Evolutionary conservation across 768 basidiomycete genomes (phyloP).

Genomic region (Rhizopogon roseolus): DNA sequence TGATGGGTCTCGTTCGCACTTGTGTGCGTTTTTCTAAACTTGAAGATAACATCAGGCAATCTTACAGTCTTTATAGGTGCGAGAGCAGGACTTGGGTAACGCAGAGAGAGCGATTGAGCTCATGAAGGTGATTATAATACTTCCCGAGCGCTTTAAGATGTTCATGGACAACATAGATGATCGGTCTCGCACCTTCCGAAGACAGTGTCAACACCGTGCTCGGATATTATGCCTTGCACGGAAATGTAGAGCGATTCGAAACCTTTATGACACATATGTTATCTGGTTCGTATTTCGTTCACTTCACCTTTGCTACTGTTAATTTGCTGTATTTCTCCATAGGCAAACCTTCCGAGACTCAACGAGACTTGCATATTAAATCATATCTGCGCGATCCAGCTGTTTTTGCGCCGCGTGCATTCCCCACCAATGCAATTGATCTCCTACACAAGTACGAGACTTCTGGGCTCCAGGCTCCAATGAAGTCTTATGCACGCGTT

Average conservation of each 20-base stretch:
- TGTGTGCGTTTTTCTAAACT: slow-evolving; percentile 32
- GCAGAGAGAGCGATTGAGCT: slow-evolving; percentile 49
- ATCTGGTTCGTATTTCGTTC: slow-evolving; percentile 31
- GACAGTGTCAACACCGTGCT: slow-evolving; percentile 44
- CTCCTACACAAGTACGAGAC: slow-evolving; percentile 72
- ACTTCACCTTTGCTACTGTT: not conserved
- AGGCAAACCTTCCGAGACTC: slow-evolving; percentile 41
- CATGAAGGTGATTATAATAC: slow-evolving; percentile 39
- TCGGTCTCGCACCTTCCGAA: slow-evolving; percentile 37
- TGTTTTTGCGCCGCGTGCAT: slow-evolving; percentile 22
- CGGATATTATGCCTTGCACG: slow-evolving; percentile 40
- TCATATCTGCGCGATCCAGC: slow-evolving; percentile 39
- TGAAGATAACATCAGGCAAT: not conserved
- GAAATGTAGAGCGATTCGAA: slow-evolving; percentile 44
- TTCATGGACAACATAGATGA: slow-evolving; percentile 29
- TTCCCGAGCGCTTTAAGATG: not conserved
- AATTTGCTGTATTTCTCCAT: slow-evolving; percentile 9
- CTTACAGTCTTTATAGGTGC: slow-evolving; percentile 33
- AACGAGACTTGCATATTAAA: slow-evolving; percentile 71
- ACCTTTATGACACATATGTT: slow-evolving; percentile 36
- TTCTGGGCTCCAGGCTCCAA: slow-evolving; percentile 56
- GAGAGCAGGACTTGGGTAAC: slow-evolving; percentile 39
- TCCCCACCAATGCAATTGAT: slow-evolving; percentile 60
- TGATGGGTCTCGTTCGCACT: slow-evolving; percentile 47
- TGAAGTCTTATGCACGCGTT: slow-evolving; percentile 67